Base-by-base conservation (phyloP, 768 basidiomycete species). In the Omphalotus guepiniiformis region DNA sequence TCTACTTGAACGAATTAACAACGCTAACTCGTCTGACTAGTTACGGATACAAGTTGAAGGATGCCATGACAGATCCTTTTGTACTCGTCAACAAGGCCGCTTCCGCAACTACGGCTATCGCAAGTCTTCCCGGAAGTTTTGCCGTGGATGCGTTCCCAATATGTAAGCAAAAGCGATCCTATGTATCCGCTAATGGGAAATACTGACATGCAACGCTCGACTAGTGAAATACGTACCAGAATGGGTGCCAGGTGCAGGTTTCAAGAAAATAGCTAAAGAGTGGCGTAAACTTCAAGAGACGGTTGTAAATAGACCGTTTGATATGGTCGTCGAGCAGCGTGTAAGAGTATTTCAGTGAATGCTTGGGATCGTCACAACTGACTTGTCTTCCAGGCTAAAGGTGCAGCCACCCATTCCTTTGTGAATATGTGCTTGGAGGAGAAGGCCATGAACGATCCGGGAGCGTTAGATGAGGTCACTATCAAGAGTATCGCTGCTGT, bases 131-230 rank as follows among this genome's bases (percentile, higher is more conserved):
- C 9, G 30, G 30, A n/a, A 32, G 9, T 9, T 32, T 32, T 32
- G 9, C n/a, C 9, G 30, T 32, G 9, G 30, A 32, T n/a, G n/a
- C 30, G n/a, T 32, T 32, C 30, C 30, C 30, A 32, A 32, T 32
- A 9, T 1, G 48, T 27, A 15, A 44, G 13, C 42, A 11, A n/a
- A n/a, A n/a, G n/a, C n/a, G n/a, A n/a, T n/a, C n/a, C n/a, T n/a
- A n/a, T n/a, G n/a, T n/a, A n/a, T n/a, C n/a, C n/a, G n/a, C n/a
- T n/a, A n/a, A n/a, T n/a, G n/a, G n/a, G n/a, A n/a, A n/a, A n/a
- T n/a, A n/a, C n/a, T n/a, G n/a, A n/a, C n/a, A n/a, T n/a, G n/a
- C 43, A 1, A 64, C 70, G 29, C 63, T 68, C 37, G 26, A 66
- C 11, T 43, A 44, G 1, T 32, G 16, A 26, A 27, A 32, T 41